Evolutionary conservation across 345 rosid species (phyloP).

Genomic region (Populus davidiana): DNA sequence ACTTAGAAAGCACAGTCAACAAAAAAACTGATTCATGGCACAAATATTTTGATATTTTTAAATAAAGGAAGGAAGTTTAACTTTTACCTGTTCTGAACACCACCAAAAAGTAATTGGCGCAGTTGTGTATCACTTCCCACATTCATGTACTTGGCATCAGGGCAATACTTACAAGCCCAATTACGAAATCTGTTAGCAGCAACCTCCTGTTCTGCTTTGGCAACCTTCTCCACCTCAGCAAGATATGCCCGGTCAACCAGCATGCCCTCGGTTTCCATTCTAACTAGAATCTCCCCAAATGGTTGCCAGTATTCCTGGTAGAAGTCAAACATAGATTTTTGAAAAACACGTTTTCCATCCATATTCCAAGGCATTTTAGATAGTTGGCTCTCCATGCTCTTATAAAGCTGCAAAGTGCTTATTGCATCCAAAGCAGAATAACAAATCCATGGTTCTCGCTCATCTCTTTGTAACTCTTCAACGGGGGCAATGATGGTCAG

Average conservation of each 20-base stretch:
- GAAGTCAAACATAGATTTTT: conserved; percentile 67
- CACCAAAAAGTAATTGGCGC: conserved; percentile 83
- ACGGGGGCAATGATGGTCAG: conserved; percentile 60
- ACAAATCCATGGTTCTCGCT: conserved; percentile 70
- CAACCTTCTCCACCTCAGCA: conserved; percentile 77
- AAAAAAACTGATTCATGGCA: background rate
- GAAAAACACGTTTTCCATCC: conserved; percentile 42
- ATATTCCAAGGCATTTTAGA: conserved; percentile 51
- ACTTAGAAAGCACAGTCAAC: background rate
- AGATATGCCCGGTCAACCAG: conserved; percentile 79
- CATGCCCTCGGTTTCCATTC: conserved; percentile 92
- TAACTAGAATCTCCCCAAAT: conserved; percentile 82
- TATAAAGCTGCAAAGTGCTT: conserved; percentile 77
- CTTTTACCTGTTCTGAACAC: conserved; percentile 58
- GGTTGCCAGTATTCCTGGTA: conserved; percentile 74
- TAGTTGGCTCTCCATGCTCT: conserved; percentile 60
- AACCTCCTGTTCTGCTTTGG: conserved; percentile 70
- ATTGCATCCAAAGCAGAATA: conserved; percentile 94
- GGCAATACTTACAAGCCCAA: conserved; percentile 88
- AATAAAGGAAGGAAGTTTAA: background rate
- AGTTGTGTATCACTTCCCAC: conserved; percentile 90
- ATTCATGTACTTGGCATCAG: conserved; percentile 84
- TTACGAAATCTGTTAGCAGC: conserved; percentile 69
- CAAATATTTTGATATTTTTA: background rate
- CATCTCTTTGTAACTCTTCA: conserved; percentile 81